Conservation (phyloP, 1,139 yeast species). For the Candida sojae region DNA sequence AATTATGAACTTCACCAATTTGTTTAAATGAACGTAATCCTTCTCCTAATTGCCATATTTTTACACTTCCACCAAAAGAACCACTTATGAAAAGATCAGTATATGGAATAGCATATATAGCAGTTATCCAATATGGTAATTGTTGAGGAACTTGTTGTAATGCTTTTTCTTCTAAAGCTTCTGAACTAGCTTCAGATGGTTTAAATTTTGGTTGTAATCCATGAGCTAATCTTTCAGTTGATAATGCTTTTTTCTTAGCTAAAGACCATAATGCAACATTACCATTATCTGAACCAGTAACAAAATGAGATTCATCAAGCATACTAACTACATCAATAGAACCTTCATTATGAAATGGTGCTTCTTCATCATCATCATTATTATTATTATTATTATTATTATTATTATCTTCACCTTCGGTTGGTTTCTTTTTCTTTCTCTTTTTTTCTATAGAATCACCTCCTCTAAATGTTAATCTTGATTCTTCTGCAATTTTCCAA, state of each 20-base stretch:
- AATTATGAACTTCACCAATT: slow-evolving; percentile 56
- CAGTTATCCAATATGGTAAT: slow-evolving; percentile 85
- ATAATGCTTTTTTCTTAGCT: slow-evolving; percentile 85
- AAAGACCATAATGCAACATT: slow-evolving; percentile 84
- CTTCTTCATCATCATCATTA: slow-evolving; percentile 15
- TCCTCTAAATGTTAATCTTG: slow-evolving; percentile 90
- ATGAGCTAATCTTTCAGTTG: slow-evolving; percentile 69
- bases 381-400: background rate
- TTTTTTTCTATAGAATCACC: slow-evolving; percentile 63
- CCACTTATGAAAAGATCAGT: slow-evolving; percentile 85
- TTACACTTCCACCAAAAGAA: slow-evolving; percentile 77
- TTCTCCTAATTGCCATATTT: slow-evolving; percentile 70
- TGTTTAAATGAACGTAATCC: slow-evolving; percentile 60
- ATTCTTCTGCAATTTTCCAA: slow-evolving; percentile 96
- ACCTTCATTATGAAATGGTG: slow-evolving; percentile 68
- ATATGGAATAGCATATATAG: slow-evolving; percentile 85
- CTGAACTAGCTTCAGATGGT: slow-evolving; percentile 68
- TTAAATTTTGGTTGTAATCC: slow-evolving; percentile 62
- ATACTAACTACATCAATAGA: slow-evolving; percentile 87
- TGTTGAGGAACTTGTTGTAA: slow-evolving; percentile 60
- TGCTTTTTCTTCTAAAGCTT: slow-evolving; percentile 42
- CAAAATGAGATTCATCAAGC: slow-evolving; percentile 90
- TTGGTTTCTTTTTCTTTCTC: slow-evolving; percentile 36
- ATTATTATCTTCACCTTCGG: slow-evolving; percentile 23
- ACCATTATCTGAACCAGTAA: slow-evolving; percentile 96